Evolutionary conservation across 305 asterid genomes (phyloP).

Genomic region (Fraxinus nigra): DNA sequence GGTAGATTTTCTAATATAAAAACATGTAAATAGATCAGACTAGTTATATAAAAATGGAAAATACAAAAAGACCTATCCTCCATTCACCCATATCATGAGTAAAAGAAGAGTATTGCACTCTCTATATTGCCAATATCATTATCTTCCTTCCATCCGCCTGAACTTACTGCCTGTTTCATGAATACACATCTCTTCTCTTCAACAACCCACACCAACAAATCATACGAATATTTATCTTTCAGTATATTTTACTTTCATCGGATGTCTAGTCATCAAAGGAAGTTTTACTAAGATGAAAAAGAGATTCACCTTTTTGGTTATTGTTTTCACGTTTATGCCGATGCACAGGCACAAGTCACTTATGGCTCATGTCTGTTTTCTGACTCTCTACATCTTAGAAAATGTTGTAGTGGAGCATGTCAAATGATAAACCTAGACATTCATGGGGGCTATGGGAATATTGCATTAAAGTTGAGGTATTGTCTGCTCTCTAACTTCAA

Average conservation of each 20-base stretch:
- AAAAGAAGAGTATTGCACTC: neutral
- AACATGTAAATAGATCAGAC: neutral
- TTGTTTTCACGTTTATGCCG: neutral
- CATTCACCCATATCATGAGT: neutral
- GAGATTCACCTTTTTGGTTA: neutral
- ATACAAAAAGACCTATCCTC: neutral
- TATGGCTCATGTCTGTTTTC: neutral
- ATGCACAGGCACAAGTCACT: neutral
- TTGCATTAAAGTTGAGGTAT: neutral
- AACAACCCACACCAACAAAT: neutral
- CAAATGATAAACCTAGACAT: neutral
- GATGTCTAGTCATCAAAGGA: neutral
- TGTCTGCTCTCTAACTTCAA: neutral
- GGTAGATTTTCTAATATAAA: constrained; percentile 8
- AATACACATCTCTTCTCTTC: neutral
- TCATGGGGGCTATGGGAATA: neutral
- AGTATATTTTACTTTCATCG: neutral
- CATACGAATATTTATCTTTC: neutral
- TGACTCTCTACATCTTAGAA: neutral
- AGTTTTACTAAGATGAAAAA: neutral
- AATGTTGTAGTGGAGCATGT: neutral
- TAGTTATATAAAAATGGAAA: neutral
- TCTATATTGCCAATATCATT: neutral
- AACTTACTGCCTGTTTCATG: neutral
- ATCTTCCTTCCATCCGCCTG: neutral